A percentile compares a stretch with the other conserved stretches of the same genome.
These are phyloP conservation scores for Phyllosticta capitalensis DNA, from an alignment of 2,329 filamentous ascomycete species.

Conservation along the genomic window DNA sequence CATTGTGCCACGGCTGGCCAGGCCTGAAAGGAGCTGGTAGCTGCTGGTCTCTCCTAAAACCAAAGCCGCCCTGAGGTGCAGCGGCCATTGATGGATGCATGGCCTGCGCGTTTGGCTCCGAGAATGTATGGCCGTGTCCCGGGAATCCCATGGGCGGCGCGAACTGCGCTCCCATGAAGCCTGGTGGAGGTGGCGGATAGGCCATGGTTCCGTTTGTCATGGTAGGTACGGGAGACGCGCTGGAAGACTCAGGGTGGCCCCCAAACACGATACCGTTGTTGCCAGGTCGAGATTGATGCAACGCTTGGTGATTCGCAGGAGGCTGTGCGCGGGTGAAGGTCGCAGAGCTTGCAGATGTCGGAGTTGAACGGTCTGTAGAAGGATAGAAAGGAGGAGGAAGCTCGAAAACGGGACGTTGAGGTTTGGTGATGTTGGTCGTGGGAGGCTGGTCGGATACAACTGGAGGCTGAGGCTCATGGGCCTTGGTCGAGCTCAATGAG, in stretches of 20 bases:
- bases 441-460: constrained; percentile 31
- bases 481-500: constrained; percentile 31
- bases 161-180: constrained; percentile 22
- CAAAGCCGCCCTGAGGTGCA: constrained; percentile 20
- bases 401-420: constrained; percentile 16
- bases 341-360: constrained; percentile 18
- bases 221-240: constrained; percentile 29
- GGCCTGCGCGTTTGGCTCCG: constrained; percentile 24
- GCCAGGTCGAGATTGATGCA: constrained; percentile 11
- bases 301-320: background rate
- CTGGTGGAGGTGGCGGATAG: constrained; percentile 23
- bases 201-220: constrained; percentile 14
- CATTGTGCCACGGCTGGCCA: constrained; percentile 8
- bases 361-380: constrained; percentile 18
- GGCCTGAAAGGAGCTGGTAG: constrained; percentile 11
- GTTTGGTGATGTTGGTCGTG: constrained; percentile 23
- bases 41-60: constrained; percentile 19
- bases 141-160: constrained; percentile 21
- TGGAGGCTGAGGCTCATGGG: constrained; percentile 17
- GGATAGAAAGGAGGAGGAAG: constrained; percentile 30
- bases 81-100: constrained; percentile 22
- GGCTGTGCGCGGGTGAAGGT: constrained; percentile 8
- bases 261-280: constrained; percentile 30
- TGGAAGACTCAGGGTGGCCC: constrained; percentile 27
- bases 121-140: constrained; percentile 26